phyloP scores from a whole-genome alignment of 306 rosid species.

The Benincasa hispida region DNA sequence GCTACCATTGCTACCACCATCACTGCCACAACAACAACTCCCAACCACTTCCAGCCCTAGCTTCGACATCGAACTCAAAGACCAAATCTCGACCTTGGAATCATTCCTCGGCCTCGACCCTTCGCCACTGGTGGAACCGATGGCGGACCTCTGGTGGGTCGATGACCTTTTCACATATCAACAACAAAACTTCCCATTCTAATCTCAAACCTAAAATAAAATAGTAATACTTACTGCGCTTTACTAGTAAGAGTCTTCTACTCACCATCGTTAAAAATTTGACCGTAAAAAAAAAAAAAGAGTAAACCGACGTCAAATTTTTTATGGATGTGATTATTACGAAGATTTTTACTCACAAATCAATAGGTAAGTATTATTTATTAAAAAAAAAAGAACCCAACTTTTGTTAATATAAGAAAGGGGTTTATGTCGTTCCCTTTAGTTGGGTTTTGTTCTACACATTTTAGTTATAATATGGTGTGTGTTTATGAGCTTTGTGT shows the following conservation, averaged over 20 bases:
- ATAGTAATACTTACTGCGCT: neutral
- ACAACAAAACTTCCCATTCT: conserved; percentile 5
- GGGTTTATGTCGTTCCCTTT: neutral
- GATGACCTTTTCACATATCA: conserved; percentile 39
- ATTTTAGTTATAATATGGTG: neutral
- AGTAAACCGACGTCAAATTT: neutral
- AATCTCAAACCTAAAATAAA: neutral
- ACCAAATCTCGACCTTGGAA: conserved; percentile 48
- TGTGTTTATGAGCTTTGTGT: neutral
- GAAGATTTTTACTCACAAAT: neutral
- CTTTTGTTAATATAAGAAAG: neutral
- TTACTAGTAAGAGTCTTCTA: neutral
- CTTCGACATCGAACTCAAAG: conserved; percentile 21
- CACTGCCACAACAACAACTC: conserved; percentile 31
- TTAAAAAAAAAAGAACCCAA: neutral
- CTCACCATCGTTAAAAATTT: neutral
- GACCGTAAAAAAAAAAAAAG: neutral
- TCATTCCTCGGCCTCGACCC: conserved; percentile 49
- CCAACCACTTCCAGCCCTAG: neutral
- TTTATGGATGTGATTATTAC: accelerated
- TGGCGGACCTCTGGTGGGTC: conserved; percentile 40
- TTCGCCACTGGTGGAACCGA: conserved; percentile 5
- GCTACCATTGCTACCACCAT: neutral
- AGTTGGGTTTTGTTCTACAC: neutral
- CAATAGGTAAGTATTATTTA: neutral